These are phyloP conservation scores for Sambucus nigra DNA, from an alignment of 129 eudicot species.

Conservation along the genomic window DNA sequence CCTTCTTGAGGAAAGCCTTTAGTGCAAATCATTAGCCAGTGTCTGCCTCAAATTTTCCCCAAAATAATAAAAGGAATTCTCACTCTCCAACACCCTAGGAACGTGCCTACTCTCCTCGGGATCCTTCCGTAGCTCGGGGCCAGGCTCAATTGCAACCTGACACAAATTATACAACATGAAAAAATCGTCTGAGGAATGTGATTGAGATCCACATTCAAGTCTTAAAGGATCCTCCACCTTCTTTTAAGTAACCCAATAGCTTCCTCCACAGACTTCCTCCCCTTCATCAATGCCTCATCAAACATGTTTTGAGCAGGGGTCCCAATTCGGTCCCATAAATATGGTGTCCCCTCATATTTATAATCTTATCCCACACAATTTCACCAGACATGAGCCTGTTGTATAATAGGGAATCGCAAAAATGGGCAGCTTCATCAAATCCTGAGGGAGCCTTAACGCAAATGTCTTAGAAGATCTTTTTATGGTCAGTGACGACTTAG, in stretches of 20 bases:
- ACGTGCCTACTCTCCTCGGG: conserved; percentile 66
- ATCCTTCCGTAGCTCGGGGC: conserved; percentile 85
- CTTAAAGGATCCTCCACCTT: conserved; percentile 93
- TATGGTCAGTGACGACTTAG: conserved; percentile 83
- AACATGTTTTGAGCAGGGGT: conserved; percentile 76
- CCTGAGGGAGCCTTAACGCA: conserved; percentile 89
- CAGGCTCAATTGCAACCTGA: conserved; percentile 98
- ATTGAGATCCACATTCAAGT: conserved; percentile 76
- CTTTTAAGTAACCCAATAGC: conserved; percentile 88
- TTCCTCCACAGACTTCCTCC: conserved; percentile 63
- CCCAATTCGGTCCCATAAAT: conserved; percentile 61
- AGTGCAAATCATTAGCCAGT: conserved; percentile 91
- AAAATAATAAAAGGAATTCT: conserved; percentile 63
- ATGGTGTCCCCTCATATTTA: conserved; percentile 76
- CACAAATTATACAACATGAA: conserved; percentile 95
- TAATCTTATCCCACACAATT: conserved; percentile 80
- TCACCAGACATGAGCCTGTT: conserved; percentile 65
- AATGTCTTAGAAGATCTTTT: conserved; percentile 90
- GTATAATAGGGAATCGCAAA: conserved; percentile 78
- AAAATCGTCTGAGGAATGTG: conserved; percentile 92
- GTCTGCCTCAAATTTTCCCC: conserved; percentile 87
- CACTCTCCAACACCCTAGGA: conserved; percentile 72
- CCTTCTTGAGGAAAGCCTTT: conserved; percentile 82
- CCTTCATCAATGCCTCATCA: conserved; percentile 83
- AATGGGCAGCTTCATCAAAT: conserved; percentile 65